Conservation (phyloP, 2,329 filamentous ascomycete species). For the Pseudomassariella vexata region DNA sequence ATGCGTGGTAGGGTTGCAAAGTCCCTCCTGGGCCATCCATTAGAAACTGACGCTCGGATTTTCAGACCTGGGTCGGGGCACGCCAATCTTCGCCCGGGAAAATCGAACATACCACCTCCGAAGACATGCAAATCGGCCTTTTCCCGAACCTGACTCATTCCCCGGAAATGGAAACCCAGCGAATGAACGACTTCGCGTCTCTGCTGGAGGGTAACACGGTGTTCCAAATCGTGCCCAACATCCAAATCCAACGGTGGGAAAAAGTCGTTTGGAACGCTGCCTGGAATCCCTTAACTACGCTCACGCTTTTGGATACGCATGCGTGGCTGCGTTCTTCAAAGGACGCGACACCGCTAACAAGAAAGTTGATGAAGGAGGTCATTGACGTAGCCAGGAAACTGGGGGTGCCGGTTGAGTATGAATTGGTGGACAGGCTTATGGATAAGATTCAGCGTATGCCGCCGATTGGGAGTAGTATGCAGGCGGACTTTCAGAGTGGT, state of each 20-base stretch:
- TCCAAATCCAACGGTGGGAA: slow-evolving; percentile 53
- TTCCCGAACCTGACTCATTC: slow-evolving; percentile 33
- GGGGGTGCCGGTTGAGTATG: slow-evolving; percentile 38
- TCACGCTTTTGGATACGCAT: slow-evolving; percentile 47
- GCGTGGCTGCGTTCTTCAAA: slow-evolving; percentile 39
- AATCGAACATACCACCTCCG: slow-evolving; percentile 43
- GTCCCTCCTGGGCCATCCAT: too few species aligned
- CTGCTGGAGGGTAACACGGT: slow-evolving; percentile 38
- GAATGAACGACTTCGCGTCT: slow-evolving; percentile 32
- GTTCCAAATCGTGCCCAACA: slow-evolving; percentile 42
- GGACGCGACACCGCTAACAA: slow-evolving; percentile 41
- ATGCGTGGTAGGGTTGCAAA: slow-evolving; percentile 48
- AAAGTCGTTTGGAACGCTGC: slow-evolving; percentile 57
- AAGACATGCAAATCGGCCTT: slow-evolving; percentile 50
- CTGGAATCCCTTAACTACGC: slow-evolving; percentile 55
- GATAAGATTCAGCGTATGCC: slow-evolving; percentile 40
- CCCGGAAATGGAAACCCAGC: slow-evolving; percentile 22
- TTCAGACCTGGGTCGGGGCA: slow-evolving; percentile 46
- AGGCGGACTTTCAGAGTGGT: slow-evolving; percentile 49
- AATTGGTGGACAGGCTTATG: slow-evolving; percentile 39
- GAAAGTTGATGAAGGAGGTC: slow-evolving; percentile 46
- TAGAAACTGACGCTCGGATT: too few species aligned
- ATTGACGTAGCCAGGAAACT: slow-evolving; percentile 51
- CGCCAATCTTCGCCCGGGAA: slow-evolving; percentile 42
- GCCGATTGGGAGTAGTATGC: slow-evolving; percentile 45